Evolutionary conservation across 768 basidiomycete species (phyloP).

Genomic region (Bullera alba): DNA sequence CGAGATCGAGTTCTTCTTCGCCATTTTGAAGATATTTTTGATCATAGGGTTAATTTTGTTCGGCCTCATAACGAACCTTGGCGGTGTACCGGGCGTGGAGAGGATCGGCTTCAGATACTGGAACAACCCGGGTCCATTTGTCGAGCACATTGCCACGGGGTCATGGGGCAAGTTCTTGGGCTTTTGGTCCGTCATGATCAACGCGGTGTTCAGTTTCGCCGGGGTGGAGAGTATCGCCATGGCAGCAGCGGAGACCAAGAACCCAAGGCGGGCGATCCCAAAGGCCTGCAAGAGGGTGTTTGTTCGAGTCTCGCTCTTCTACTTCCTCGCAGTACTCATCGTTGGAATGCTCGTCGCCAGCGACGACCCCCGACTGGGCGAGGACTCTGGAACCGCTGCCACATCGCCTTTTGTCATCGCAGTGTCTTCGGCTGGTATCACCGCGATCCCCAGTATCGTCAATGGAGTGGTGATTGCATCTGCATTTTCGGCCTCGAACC

Average conservation of each 20-base stretch:
- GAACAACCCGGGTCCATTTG: constrained; percentile 61
- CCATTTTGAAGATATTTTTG: constrained; percentile 15
- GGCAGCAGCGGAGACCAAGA: constrained; percentile 60
- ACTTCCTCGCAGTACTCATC: constrained; percentile 32
- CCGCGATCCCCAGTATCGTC: constrained; percentile 35
- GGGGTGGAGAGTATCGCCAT: constrained; percentile 80
- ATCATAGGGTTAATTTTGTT: constrained; percentile 21
- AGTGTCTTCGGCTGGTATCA: constrained; percentile 26
- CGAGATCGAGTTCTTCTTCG: constrained; percentile 17
- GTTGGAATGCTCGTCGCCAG: constrained; percentile 40
- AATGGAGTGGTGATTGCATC: constrained; percentile 35
- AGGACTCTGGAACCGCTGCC: constrained; percentile 22
- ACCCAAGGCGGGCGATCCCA: constrained; percentile 63
- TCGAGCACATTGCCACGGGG: constrained; percentile 60
- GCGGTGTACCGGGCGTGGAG: constrained; percentile 2
- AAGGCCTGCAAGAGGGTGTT: constrained; percentile 64
- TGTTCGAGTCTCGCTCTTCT: constrained; percentile 68
- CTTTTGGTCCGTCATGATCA: constrained; percentile 62
- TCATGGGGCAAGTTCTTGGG: constrained; percentile 68
- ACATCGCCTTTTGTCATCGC: constrained; percentile 33
- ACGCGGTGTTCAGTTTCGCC: constrained; percentile 72
- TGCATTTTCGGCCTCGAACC: constrained; percentile 8
- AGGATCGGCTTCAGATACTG: constrained; percentile 12
- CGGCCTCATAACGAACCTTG: constrained; percentile 13
- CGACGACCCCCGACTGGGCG: constrained; percentile 20